Conservation (phyloP, 768 basidiomycete species). For the Filobasidium floriforme region DNA sequence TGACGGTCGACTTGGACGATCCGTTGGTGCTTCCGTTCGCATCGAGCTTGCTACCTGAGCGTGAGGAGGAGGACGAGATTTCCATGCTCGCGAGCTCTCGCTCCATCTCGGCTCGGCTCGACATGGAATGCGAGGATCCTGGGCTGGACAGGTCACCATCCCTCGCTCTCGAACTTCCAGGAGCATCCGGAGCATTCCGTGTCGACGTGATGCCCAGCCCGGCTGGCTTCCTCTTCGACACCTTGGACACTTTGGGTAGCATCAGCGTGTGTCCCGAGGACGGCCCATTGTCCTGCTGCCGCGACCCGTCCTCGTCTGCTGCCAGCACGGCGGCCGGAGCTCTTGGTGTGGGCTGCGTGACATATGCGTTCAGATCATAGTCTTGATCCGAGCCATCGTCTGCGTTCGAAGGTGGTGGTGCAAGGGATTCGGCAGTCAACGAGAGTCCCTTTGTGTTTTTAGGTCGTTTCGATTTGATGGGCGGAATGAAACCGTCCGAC, state of each 20-base stretch:
- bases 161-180: no score
- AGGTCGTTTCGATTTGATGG: constrained; percentile 5
- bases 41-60: neutral
- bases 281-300: neutral
- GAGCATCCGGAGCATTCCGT: constrained; percentile 28
- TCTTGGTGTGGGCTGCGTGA: constrained; percentile 15
- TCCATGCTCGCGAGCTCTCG: constrained; percentile 16
- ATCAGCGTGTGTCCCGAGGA: constrained; percentile 1
- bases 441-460: constrained; percentile 27
- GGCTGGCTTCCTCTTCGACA: constrained; percentile 41
- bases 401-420: constrained; percentile 19
- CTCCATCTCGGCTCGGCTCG: constrained; percentile 12
- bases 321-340: neutral
- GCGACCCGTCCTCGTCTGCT: neutral
- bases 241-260: constrained; percentile 17
- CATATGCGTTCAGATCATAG: constrained; percentile 13
- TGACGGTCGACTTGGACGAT: neutral
- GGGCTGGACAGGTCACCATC: constrained; percentile 11
- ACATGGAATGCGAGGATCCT: constrained; percentile 3
- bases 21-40: no score
- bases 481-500: neutral
- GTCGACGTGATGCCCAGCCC: constrained; percentile 43
- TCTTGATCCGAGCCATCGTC: constrained; percentile 3
- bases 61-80: constrained; percentile 24
- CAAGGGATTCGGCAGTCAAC: constrained; percentile 23